Evolutionary conservation across 768 basidiomycete genomes (phyloP), one percentile per base, ranked within the genome.

Genomic region (Naematelia aurantialba): DNA sequence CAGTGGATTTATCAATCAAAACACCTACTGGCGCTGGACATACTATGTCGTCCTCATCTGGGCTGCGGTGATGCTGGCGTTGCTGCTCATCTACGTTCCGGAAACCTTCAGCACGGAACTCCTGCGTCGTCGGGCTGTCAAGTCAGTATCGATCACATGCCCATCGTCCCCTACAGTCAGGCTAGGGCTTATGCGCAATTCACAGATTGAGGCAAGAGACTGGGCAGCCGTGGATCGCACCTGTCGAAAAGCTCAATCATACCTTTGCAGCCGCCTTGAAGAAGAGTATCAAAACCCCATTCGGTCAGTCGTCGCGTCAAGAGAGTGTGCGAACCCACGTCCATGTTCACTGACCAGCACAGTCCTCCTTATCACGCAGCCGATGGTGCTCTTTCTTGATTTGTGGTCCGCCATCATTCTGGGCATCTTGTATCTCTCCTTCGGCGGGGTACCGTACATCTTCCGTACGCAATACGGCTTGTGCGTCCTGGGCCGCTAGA

Each of bases 361-460:
- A 54, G 71, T 75, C 71, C 78, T 89, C 4, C 76, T 88, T 3
- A 44, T 83, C 0, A 82, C 79, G 50, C 87, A 92, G 64, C 80
- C 82, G n/a, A 91, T 90, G 88, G 86, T 86, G 0, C 79, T 89
- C 3, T 75, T 86, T 3, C 79, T 91, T 8, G 82, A 89, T 71
- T 72, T 82, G 13, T 90, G 89, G 89, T 86, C 73, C 2, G 81
- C 80, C 2, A 56, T 79, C 17, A 50, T 80, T 51, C 76, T 83
- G 10, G 81, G 80, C 2, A 80, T 81, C 48, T 73, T 83, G 2
- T 82, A 82, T 68, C 78, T 84, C 21, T 76, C 79, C 31, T 82
- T 80, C 62, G 86, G 87, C 79, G 85, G 83, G 0, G 65, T 84
- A 76, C 80, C 87, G 0, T 77, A 83, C 58, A 82, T 83, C 56